Conservation (phyloP, 1,284 basidiomycete genomes). For the Meira nashicola region DNA sequence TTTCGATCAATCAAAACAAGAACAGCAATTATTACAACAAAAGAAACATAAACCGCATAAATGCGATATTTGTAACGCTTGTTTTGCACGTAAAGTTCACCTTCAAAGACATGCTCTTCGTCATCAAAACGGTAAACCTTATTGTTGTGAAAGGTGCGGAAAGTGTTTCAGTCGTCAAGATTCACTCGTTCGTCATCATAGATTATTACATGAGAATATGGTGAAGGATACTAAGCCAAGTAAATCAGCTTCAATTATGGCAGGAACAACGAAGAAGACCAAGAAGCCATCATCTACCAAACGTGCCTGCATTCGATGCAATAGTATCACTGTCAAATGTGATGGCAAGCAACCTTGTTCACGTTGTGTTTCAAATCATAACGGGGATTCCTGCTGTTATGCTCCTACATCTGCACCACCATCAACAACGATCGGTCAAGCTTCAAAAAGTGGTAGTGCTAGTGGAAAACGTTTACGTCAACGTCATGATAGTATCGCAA, state of each 20-base stretch:
- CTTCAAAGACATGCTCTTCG: conserved; percentile 12
- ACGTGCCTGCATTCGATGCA: conserved; percentile 7
- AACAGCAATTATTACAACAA: too few relatives aligned
- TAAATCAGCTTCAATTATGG: not conserved
- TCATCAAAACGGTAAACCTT: conserved; percentile 9
- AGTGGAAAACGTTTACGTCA: not conserved
- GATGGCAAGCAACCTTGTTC: conserved; percentile 14
- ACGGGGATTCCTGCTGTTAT: not conserved
- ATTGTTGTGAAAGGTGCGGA: conserved; percentile 11
- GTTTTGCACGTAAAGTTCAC: conserved; percentile 14
- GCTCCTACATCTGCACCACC: not conserved
- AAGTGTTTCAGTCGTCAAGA: conserved; percentile 14
- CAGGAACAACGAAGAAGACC: not conserved
- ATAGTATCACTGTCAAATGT: conserved; percentile 4
- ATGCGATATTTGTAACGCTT: conserved; percentile 13
- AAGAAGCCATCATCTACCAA: not conserved
- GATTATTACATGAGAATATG: conserved; percentile 11
- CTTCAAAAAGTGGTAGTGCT: not conserved
- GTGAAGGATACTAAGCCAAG: not conserved
- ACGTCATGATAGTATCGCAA: not conserved
- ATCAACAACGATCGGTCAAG: not conserved
- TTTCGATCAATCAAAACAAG: not conserved
- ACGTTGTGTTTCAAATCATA: not conserved
- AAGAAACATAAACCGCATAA: conserved; percentile 12
- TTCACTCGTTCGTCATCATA: conserved; percentile 13